Base-by-base conservation (phyloP, 73 alveolate species). In the Paramecium biaurelia region DNA sequence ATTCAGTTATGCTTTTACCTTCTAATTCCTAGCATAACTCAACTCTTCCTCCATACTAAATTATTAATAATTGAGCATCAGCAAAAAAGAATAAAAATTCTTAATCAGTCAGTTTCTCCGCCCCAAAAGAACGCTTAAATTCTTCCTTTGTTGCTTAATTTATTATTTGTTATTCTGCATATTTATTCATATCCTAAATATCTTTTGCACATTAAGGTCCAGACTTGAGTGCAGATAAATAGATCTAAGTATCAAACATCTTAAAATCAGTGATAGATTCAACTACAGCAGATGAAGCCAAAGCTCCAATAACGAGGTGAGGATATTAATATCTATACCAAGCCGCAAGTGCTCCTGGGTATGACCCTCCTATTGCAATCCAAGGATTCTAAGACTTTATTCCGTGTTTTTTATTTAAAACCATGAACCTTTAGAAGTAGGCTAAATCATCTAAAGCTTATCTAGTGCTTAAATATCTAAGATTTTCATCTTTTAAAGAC, bases 381-480 rank as follows among this genome's bases (percentile, higher is more conserved):
- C 92, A 74, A 41, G 86, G 89, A 70, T 89, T 89, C 53, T 58
- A 21, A 14, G 70, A 21, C 28, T 34, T 43, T 12, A 70, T 63
- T 42, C 87, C 94, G 74, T 49, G 70, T 70, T 57, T 57, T n/a
- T 41, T 32, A 43, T 89, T 89, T 57, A 57, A 45, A 32, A 38
- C 57, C 42, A 89, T 82, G 34, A 58, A 70, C n/a, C 70, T 49
- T 37, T 87, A 57, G 18, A 95, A 92, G 45, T 94, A 85, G 38
- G 98, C 98, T n/a, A 85, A 63, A 92, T 95, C 98, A 6, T 85
- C 96, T 26, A 94, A 70, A 4, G 95, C 98, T 57, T 95, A 93
- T 14, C 95, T 93, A 2, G 86, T 92, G 45, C 97, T 92, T 23
- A 95, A 85, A 43, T 45, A 93, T 70, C 57, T 38, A 53, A 95